Base-by-base conservation (phyloP, 2,329 filamentous ascomycete species). In the Lachnellula subtilissima region DNA sequence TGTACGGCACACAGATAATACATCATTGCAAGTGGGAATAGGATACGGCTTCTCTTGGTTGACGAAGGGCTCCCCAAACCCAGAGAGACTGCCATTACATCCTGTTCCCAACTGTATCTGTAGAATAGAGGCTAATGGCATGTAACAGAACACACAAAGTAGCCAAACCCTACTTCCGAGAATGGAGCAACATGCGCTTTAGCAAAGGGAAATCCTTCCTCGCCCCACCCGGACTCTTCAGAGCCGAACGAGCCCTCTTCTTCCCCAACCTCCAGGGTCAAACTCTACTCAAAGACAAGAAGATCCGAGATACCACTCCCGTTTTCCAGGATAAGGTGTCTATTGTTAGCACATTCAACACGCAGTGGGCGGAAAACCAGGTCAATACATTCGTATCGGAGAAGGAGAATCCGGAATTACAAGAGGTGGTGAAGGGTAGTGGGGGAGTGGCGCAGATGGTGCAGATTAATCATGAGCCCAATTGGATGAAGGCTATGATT, bases 161-260 rank as follows among this genome's bases (percentile, higher is more conserved):
- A 68, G 78, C 86, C 19, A 89, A 89, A 56, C 92, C 93, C 2
- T 99, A 99, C 74, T 99, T 96, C 76, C 88, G 91, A 71, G 93
- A 99, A 78, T 97, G 91, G 88, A 84, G 83, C 57, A 94, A 95
- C 74, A 82, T 97, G 72, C 79, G 80, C 52, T 81, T 86, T 63
- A 86, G 94, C 74, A 84, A 91, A 66, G 94, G 94, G 67, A 99
- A 99, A 74, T 91, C 91, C 23, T 99, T 97, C 75, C 77, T 93
- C 51, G 86, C 91, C 19, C 93, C 93, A 39, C 84, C 88, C 4
- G 80, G 87, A n/a, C 80, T 93, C 49, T 97, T 97, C 79, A 88
- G 86, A 67, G 81, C 81, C 62, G 89, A 95, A 40, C 81, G 85
- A 51, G 88, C 93, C 5, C 82, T 97, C 61, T 97, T 88, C 78